Evolutionary conservation across 2,329 filamentous ascomycete species (phyloP).

Genomic region (Arthrobotrys sphaeroides): DNA sequence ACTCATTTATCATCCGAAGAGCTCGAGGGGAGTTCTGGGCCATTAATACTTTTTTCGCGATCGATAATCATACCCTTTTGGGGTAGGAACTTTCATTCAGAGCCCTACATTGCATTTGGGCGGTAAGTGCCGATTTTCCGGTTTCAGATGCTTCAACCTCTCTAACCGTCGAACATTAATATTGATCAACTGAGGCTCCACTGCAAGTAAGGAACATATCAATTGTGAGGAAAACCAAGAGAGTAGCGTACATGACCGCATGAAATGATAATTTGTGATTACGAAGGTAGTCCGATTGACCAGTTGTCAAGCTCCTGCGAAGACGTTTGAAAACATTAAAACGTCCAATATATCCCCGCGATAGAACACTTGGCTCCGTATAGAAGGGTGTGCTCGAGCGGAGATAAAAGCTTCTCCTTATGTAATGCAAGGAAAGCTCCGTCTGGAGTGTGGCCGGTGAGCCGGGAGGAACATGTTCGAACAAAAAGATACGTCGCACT

Average conservation of each 20-base stretch:
- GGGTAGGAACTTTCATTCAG: neutral
- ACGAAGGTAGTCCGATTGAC: neutral
- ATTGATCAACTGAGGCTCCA: neutral
- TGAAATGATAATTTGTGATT: constrained; percentile 13
- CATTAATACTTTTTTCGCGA: constrained; percentile 18
- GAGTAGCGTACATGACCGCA: constrained; percentile 4
- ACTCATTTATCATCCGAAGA: neutral
- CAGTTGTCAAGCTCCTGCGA: neutral
- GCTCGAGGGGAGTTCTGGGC: neutral
- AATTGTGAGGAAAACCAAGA: neutral
- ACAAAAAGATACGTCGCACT: neutral
- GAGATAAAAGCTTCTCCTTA: constrained; percentile 33
- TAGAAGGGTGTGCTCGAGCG: neutral
- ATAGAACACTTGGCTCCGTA: constrained; percentile 7
- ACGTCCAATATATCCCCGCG: constrained; percentile 11
- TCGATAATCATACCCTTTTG: constrained; percentile 7
- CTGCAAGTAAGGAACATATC: neutral
- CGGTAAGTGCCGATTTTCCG: constrained; percentile 39
- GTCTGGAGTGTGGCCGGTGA: neutral
- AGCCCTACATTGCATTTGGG: neutral
- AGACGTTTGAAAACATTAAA: neutral
- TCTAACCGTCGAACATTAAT: neutral
- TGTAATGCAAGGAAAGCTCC: constrained; percentile 11
- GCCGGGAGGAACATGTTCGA: constrained; percentile 2
- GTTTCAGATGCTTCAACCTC: constrained; percentile 27